Conservation (phyloP, 805 yeast genomes). For the Wickerhamomyces pijperi region DNA sequence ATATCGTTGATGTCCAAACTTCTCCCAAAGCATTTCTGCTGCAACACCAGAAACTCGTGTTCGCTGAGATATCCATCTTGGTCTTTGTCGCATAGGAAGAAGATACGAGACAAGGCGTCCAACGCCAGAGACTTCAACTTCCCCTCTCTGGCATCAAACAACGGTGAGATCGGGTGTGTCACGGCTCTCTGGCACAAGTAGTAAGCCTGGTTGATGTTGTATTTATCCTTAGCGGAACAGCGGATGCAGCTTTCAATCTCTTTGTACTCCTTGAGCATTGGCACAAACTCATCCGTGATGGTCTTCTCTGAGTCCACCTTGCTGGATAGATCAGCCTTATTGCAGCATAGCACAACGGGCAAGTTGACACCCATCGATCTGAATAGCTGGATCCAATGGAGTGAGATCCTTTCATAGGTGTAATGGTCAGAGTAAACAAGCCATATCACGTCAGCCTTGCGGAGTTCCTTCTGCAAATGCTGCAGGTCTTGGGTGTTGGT, state of each 20-base stretch:
- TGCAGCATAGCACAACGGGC: constrained; percentile 87
- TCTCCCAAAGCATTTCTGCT: constrained; percentile 63
- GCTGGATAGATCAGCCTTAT: constrained; percentile 47
- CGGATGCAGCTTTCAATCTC: constrained; percentile 89
- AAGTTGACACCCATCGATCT: constrained; percentile 88
- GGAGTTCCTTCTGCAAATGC: constrained; percentile 56
- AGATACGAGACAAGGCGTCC: constrained; percentile 69
- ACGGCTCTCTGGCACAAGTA: constrained; percentile 90
- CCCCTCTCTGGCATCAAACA: constrained; percentile 87
- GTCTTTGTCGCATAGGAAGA: constrained; percentile 77
- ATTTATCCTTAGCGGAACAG: constrained; percentile 74
- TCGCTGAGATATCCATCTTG: constrained; percentile 78
- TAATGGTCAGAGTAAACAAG: constrained; percentile 90
- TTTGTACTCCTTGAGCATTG: constrained; percentile 79
- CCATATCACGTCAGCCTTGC: constrained; percentile 87
- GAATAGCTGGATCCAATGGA: constrained; percentile 92
- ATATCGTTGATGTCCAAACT: constrained; percentile 39
- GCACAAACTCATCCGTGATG: constrained; percentile 72
- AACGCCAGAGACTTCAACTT: constrained; percentile 67
- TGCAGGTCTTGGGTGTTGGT: constrained; percentile 60
- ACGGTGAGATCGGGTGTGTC: constrained; percentile 84
- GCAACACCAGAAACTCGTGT: constrained; percentile 59
- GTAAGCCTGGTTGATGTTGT: constrained; percentile 84
- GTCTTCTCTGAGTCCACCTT: constrained; percentile 33
- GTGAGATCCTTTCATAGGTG: constrained; percentile 82